Percentiles rank a stretch among this genome's conserved stretches.
These are phyloP conservation scores for Salix viminalis DNA, from an alignment of 345 rosid genomes.

Conservation along the genomic window DNA sequence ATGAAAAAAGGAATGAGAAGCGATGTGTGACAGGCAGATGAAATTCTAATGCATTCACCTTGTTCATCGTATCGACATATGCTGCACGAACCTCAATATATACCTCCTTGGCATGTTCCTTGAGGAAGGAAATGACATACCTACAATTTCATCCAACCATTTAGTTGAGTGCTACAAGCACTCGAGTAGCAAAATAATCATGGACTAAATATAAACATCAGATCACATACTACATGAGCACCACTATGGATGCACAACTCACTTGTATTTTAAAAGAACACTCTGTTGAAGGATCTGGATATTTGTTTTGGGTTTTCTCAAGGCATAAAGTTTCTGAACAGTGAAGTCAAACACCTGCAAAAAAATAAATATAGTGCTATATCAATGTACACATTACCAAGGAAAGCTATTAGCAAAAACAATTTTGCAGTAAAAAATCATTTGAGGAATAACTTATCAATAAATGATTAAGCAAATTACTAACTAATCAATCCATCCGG, in stretches of 20 bases:
- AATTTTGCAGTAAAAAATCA: too few species aligned
- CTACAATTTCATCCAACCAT: conserved; percentile 36
- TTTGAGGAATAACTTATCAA: background rate
- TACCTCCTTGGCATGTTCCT: conserved; percentile 91
- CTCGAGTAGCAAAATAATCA: conserved; percentile 4
- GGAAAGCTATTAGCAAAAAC: too few species aligned
- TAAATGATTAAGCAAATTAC: background rate
- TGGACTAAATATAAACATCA: too few species aligned
- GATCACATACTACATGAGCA: background rate
- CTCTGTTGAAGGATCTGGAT: conserved; percentile 98
- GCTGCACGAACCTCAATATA: conserved; percentile 87
- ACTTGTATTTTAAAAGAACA: conserved; percentile 94
- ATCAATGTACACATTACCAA: too few species aligned
- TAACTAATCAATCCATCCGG: background rate
- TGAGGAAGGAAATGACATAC: conserved; percentile 77
- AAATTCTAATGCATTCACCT: conserved; percentile 48
- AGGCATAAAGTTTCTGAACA: conserved; percentile 90
- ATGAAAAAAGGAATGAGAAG: background rate
- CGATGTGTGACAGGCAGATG: background rate
- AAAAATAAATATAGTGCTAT: conserved; percentile 7
- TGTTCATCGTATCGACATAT: conserved; percentile 93
- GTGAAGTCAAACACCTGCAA: conserved; percentile 90
- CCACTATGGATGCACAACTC: conserved; percentile 25
- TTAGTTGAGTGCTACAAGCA: conserved; percentile 15
- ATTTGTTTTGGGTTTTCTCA: conserved; percentile 98